Percentiles rank a stretch among this genome's conserved stretches.
phyloP scores from a whole-genome alignment of 305 asterid genomes.

The Rubia balearica region DNA sequence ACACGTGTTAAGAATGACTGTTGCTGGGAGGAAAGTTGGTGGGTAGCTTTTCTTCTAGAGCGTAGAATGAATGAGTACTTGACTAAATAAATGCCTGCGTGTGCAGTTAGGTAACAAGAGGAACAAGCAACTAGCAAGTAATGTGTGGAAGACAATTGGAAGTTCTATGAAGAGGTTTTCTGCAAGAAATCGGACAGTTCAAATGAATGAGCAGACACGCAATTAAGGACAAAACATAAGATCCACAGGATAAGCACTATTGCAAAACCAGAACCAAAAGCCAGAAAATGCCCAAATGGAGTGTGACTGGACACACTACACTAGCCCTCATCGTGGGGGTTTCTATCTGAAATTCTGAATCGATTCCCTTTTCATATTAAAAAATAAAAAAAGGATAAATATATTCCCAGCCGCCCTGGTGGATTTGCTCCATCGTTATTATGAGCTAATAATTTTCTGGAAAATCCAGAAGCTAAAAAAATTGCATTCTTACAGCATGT shows the following conservation, averaged over 20 bases:
- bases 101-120: not conserved
- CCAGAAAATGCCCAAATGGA: not conserved
- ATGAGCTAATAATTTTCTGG: not conserved
- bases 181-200: not conserved
- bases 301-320: not conserved
- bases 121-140: not conserved
- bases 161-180: not conserved
- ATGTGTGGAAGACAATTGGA: not conserved
- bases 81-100: slow-evolving; percentile 4
- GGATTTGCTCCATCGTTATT: not conserved
- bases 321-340: slow-evolving; percentile 1
- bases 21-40: slow-evolving; percentile 28
- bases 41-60: slow-evolving; percentile 32
- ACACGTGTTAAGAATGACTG: slow-evolving; percentile 20
- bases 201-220: not conserved
- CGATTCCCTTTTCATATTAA: too few relatives aligned
- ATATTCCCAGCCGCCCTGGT: slow-evolving; percentile 1
- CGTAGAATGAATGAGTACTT: slow-evolving; percentile 3
- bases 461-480: not conserved
- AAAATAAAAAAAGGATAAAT: too few relatives aligned
- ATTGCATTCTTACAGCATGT: not conserved
- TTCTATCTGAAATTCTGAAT: not conserved
- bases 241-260: slow-evolving; percentile 3
- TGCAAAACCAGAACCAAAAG: slow-evolving; percentile 4
- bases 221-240: not conserved